Conservation (phyloP, 2,329 filamentous ascomycete species). For the Diaporthe australafricana region DNA sequence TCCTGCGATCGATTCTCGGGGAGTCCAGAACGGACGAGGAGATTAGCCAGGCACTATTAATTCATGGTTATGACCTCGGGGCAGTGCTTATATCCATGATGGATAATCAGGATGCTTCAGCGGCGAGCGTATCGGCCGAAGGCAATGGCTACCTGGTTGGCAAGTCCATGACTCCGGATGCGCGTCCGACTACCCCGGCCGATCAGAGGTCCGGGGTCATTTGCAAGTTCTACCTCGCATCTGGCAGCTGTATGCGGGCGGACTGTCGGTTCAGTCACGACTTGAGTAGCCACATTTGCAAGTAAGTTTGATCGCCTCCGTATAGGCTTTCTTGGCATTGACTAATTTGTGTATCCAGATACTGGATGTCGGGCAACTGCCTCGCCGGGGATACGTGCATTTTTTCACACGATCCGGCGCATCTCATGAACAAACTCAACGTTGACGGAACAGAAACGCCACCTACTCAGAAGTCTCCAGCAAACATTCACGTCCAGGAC, state of each 20-base stretch:
- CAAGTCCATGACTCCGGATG: constrained; percentile 85
- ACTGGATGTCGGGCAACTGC: constrained; percentile 96
- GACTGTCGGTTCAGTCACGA: constrained; percentile 99
- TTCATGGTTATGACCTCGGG: constrained; percentile 92
- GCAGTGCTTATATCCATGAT: constrained; percentile 92
- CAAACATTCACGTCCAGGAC: constrained; percentile 83
- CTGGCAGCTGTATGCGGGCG: constrained; percentile 92
- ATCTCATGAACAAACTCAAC: constrained; percentile 83
- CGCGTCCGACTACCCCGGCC: constrained; percentile 81
- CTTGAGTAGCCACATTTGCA: constrained; percentile 95
- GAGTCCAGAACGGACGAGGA: constrained; percentile 92
- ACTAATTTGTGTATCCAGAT: constrained; percentile 62
- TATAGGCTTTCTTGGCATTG: constrained; percentile 20
- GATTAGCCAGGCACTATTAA: constrained; percentile 89
- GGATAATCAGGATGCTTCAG: constrained; percentile 68
- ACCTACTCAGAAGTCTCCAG: constrained; percentile 70
- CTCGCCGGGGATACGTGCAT: constrained; percentile 93
- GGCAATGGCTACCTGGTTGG: constrained; percentile 78
- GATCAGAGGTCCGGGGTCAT: constrained; percentile 87
- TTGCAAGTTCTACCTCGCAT: constrained; percentile 97
- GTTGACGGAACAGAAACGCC: constrained; percentile 77
- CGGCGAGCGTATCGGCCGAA: constrained; percentile 50
- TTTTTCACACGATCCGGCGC: constrained; percentile 94
- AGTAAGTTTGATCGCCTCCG: constrained; percentile 73
- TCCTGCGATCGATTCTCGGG: constrained; percentile 93